Base-by-base conservation (phyloP, 257 asterid genomes). In the Apocynum venetum region DNA sequence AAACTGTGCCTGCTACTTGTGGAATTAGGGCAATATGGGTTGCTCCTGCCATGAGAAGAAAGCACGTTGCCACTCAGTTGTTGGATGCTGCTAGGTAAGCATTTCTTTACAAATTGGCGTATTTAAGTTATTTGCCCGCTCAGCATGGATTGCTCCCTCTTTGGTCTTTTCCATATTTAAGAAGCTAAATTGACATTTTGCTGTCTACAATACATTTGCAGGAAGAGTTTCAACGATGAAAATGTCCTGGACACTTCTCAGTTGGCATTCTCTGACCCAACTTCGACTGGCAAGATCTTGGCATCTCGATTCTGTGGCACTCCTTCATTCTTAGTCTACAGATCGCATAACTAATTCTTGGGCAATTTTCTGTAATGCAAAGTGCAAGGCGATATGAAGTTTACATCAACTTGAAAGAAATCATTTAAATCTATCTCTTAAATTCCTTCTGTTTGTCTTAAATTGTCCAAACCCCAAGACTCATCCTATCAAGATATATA, bases 1-100 rank as follows among this genome's bases (percentile, higher is more conserved):
- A 52, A 56, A 4, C 81, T 15, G 61, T 70, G 44, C 76, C 76
- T 1, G 81, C 61, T 25, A 9, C 20, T 53, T 78, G 81, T 56
- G 81, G 81, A 40, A 78, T 78, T 38, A 78, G 76, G 44, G 81
- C 76, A 14, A 70, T 78, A n/a, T 70, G 81, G 81, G 81, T 78
- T 56, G 70, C 76, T 53, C 71, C 76, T 0, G 77, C 71, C 73
- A 56, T 38, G 36, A 78, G 81, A 78, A 78, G 71, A 70, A 78
- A 78, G 51, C 76, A 57, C 61, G 57, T 55, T 56, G 81, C 76
- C 63, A 55, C 60, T 9, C 76, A 56, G 19, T 14, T 78, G 31
- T 46, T 78, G 44, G 81, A 70, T 43, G 51, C 81, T 4, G 71
- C 76, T 36, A 78, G 81, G 81, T 78, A 70, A 55, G 75, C 46